A percentile compares a stretch with the other conserved stretches of the same genome.
Conservation (phyloP, 495 filamentous ascomycete species). For the Podospora comata region DNA sequence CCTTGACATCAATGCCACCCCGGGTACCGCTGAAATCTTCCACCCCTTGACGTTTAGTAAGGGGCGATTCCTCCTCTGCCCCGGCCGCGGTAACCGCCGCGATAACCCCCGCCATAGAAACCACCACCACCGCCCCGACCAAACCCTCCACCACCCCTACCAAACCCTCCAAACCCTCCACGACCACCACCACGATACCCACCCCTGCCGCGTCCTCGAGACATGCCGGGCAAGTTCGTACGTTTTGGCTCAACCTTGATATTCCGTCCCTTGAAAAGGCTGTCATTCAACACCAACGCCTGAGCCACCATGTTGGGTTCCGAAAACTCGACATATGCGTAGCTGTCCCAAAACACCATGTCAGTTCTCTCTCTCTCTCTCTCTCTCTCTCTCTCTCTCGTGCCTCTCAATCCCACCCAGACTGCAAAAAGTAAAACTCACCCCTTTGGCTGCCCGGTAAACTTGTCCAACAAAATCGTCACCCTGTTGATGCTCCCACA, state of each 20-base stretch:
- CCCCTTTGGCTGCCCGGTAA: slow-evolving; percentile 98
- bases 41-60: slow-evolving; percentile 49
- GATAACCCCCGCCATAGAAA: slow-evolving; percentile 70
- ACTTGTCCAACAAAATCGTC: slow-evolving; percentile 96
- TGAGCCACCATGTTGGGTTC: slow-evolving; percentile 91
- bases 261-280: slow-evolving; percentile 89
- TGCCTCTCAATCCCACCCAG: background rate
- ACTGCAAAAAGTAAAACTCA: slow-evolving; percentile 45
- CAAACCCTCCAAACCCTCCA: slow-evolving; percentile 38
- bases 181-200: slow-evolving; percentile 55
- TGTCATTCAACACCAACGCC: slow-evolving; percentile 93
- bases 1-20: no score
- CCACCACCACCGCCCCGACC: slow-evolving; percentile 35
- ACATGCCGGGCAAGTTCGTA: slow-evolving; percentile 95
- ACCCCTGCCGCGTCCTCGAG: slow-evolving; percentile 68
- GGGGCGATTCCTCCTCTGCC: slow-evolving; percentile 79
- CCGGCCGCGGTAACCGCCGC: slow-evolving; percentile 75
- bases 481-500: slow-evolving; percentile 97
- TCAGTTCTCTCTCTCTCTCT: background rate
- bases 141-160: background rate
- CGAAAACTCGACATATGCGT: slow-evolving; percentile 98
- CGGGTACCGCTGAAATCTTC: background rate
- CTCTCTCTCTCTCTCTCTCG: background rate
- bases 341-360: slow-evolving; percentile 51
- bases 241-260: slow-evolving; percentile 98